A percentile compares a stretch with the other conserved stretches of the same genome.
phyloP scores from a whole-genome alignment of 805 yeast species.

The Sungouiella blattae region DNA sequence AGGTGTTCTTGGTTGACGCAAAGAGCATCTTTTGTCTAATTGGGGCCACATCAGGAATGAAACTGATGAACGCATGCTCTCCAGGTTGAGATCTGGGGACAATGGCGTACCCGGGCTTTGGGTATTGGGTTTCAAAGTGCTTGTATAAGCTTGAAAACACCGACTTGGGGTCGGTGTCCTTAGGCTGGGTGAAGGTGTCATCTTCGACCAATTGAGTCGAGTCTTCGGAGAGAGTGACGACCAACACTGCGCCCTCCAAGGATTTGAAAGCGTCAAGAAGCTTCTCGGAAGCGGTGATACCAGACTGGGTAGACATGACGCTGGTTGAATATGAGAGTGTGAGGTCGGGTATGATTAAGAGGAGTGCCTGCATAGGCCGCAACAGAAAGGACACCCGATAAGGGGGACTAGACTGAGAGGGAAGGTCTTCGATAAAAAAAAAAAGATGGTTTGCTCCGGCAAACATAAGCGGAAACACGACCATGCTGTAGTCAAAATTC shows the following conservation, averaged over 20 bases:
- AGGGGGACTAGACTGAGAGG: not conserved
- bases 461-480: no score
- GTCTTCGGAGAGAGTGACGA: constrained; percentile 31
- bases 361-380: not conserved
- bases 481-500: no score
- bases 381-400: not conserved
- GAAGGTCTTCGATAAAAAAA: not conserved
- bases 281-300: constrained; percentile 37
- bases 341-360: no score
- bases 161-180: constrained; percentile 8
- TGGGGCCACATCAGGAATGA: constrained; percentile 81
- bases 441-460: no score
- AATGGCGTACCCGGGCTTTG: constrained; percentile 36
- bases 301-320: constrained; percentile 43
- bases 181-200: constrained; percentile 13
- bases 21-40: constrained; percentile 88
- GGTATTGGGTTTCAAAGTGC: constrained; percentile 23
- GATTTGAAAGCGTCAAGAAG: constrained; percentile 44
- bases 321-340: no score
- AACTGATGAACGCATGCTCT: constrained; percentile 59
- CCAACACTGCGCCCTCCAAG: constrained; percentile 26
- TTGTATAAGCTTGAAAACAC: constrained; percentile 20
- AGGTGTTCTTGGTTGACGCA: constrained; percentile 81
- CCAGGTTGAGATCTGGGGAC: constrained; percentile 13
- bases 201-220: constrained; percentile 33